Percentiles rank a stretch among this genome's conserved stretches.
Conservation (phyloP, 169 alveolate genomes). For the Theileria sp. region DNA sequence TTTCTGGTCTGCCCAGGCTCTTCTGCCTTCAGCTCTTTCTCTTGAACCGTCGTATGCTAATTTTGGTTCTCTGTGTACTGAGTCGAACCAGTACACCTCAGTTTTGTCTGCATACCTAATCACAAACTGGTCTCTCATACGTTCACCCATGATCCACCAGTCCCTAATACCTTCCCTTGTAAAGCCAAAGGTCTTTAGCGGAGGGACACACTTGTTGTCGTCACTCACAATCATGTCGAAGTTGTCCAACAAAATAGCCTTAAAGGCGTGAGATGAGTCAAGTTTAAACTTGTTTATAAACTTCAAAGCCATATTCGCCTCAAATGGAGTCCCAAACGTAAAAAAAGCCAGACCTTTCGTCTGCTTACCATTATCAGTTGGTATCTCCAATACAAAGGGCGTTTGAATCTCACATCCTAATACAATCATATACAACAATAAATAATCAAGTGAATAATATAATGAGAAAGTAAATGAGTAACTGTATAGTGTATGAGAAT, state of each 20-base stretch:
- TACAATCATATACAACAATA: background rate
- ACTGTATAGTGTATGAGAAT: background rate
- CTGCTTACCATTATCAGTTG: conserved; percentile 59
- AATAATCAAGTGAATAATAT: background rate
- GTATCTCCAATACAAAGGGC: conserved; percentile 65
- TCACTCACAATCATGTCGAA: conserved; percentile 70
- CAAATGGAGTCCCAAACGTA: conserved; percentile 74
- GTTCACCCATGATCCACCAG: conserved; percentile 82
- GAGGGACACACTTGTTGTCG: conserved; percentile 74
- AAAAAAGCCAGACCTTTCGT: conserved; percentile 80
- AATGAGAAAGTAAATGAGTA: no score
- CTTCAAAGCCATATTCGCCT: conserved; percentile 73
- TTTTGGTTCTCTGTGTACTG: conserved; percentile 81
- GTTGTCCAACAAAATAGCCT: conserved; percentile 79
- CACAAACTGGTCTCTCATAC: conserved; percentile 85
- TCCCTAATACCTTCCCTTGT: conserved; percentile 82
- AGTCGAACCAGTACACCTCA: conserved; percentile 87
- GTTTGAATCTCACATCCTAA: conserved; percentile 61
- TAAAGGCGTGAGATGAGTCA: conserved; percentile 71
- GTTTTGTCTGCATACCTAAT: conserved; percentile 83
- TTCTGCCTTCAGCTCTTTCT: conserved; percentile 82
- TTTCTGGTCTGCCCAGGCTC: conserved; percentile 85
- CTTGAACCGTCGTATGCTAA: conserved; percentile 81
- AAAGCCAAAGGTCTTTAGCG: conserved; percentile 78
- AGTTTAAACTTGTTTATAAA: conserved; percentile 62